These are phyloP conservation scores for Ophiostoma pallidulum DNA, from an alignment of 2,329 filamentous ascomycete species.

Conservation along the genomic window DNA sequence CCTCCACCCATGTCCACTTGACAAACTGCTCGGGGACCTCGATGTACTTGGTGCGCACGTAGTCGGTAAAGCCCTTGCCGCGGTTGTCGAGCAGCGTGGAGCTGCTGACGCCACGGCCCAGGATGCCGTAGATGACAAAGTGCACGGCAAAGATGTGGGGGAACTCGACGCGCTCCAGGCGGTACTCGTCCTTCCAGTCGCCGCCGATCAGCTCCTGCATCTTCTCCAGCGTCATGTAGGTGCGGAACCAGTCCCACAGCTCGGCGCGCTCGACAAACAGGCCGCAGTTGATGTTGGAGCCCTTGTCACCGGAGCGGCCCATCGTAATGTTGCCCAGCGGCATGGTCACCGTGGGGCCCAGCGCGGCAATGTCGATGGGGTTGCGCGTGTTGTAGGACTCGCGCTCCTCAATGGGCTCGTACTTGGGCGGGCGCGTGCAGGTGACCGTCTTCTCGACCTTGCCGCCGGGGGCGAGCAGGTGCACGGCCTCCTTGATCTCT, in stretches of 20 bases:
- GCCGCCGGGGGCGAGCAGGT: neutral
- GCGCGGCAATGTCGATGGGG: slow-evolving; percentile 22
- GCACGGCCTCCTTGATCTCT: slow-evolving; percentile 17
- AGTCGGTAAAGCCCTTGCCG: slow-evolving; percentile 42
- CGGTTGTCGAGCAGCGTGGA: slow-evolving; percentile 38
- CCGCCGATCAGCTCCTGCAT: slow-evolving; percentile 30
- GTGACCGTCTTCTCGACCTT: slow-evolving; percentile 7
- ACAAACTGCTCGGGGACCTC: slow-evolving; percentile 25
- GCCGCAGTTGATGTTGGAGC: slow-evolving; percentile 26
- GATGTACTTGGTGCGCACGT: slow-evolving; percentile 27
- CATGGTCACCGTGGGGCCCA: slow-evolving; percentile 23
- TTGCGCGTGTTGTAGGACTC: slow-evolving; percentile 1
- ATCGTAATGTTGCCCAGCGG: slow-evolving; percentile 18
- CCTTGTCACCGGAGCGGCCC: slow-evolving; percentile 26
- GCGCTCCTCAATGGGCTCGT: slow-evolving; percentile 18
- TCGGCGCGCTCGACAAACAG: slow-evolving; percentile 27
- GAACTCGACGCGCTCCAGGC: slow-evolving; percentile 38
- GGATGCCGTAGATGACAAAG: slow-evolving; percentile 37
- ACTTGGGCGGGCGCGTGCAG: slow-evolving; percentile 20
- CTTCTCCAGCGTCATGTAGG: slow-evolving; percentile 25
- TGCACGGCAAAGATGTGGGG: slow-evolving; percentile 35
- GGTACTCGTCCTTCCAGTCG: slow-evolving; percentile 28
- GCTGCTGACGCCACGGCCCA: slow-evolving; percentile 38
- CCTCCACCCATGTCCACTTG: slow-evolving; percentile 6
- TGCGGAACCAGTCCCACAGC: slow-evolving; percentile 32